phyloP scores from a whole-genome alignment of 768 basidiomycete genomes.

The Tylopilus vinaceipallidus region DNA sequence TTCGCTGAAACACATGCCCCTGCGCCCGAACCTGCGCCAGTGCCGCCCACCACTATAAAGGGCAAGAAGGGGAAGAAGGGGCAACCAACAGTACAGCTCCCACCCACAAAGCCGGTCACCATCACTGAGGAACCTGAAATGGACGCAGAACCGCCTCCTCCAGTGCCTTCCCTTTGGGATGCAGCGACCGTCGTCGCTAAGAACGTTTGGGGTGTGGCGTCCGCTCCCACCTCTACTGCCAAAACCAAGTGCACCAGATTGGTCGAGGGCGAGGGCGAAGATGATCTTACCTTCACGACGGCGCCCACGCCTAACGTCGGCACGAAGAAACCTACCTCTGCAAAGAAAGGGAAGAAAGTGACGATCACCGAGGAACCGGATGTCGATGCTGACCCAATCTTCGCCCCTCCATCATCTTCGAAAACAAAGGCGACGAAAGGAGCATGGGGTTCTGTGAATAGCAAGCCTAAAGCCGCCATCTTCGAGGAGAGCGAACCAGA shows the following conservation, averaged over 20 bases:
- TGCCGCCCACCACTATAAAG: slow-evolving; percentile 8
- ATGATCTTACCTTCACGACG: neutral
- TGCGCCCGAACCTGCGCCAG: slow-evolving; percentile 10
- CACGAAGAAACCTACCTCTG: slow-evolving; percentile 11
- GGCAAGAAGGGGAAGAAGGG: slow-evolving; percentile 29
- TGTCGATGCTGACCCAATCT: slow-evolving; percentile 23
- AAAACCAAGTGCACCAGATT: slow-evolving; percentile 1
- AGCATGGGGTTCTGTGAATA: slow-evolving; percentile 19
- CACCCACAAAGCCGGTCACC: slow-evolving; percentile 12
- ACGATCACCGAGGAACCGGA: slow-evolving; percentile 27
- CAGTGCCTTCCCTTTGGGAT: slow-evolving; percentile 18
- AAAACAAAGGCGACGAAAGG: slow-evolving; percentile 15
- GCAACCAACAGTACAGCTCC: slow-evolving; percentile 10
- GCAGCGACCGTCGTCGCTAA: slow-evolving; percentile 10
- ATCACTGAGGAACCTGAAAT: slow-evolving; percentile 18
- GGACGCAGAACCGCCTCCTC: slow-evolving; percentile 23
- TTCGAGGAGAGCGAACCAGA: slow-evolving; percentile 17
- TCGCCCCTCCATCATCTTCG: slow-evolving; percentile 10
- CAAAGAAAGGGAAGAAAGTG: slow-evolving; percentile 27
- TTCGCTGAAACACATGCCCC: slow-evolving; percentile 12
- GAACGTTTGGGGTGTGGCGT: slow-evolving; percentile 7
- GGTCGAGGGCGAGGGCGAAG: slow-evolving; percentile 10
- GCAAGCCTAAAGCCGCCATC: slow-evolving; percentile 20
- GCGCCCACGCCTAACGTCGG: slow-evolving; percentile 1
- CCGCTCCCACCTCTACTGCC: slow-evolving; percentile 2